Evolutionary conservation across 1,284 basidiomycete genomes (phyloP).

Genomic region (Tilletia setariae): DNA sequence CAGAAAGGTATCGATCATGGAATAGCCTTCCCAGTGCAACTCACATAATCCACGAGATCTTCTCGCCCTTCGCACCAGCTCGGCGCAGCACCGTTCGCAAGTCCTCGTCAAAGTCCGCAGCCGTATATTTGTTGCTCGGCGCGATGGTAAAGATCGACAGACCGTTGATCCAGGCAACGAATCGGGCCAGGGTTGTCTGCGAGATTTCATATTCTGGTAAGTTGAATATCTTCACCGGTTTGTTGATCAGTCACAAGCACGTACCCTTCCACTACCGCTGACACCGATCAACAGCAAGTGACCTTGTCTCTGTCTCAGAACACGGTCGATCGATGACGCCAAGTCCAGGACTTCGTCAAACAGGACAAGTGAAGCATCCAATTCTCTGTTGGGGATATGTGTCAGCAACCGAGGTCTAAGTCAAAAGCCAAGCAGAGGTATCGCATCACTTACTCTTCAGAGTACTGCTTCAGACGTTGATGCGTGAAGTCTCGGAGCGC

Average conservation of each 20-base stretch:
- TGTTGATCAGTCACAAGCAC: constrained; percentile 59
- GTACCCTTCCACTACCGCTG: constrained; percentile 84
- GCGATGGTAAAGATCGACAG: constrained; percentile 98
- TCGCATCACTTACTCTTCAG: constrained; percentile 35
- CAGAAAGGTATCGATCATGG: neutral
- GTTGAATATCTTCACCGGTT: too few relatives aligned
- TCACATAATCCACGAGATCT: constrained; percentile 96
- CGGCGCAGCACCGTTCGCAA: constrained; percentile 87
- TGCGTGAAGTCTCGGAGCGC: constrained; percentile 92
- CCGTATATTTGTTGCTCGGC: constrained; percentile 96
- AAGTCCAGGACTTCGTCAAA: constrained; percentile 99
- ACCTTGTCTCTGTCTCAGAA: constrained; percentile 97
- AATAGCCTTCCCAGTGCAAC: constrained; percentile 48
- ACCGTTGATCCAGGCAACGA: constrained; percentile 99
- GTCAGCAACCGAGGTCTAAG: neutral
- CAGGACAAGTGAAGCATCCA: constrained; percentile 95
- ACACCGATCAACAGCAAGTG: constrained; percentile 95
- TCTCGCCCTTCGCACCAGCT: constrained; percentile 95
- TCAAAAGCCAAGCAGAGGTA: neutral
- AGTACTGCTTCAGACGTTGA: constrained; percentile 74
- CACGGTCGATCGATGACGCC: constrained; percentile 92
- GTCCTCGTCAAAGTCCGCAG: constrained; percentile 97
- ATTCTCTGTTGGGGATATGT: constrained; percentile 59
- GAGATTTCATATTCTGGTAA: constrained; percentile 49
- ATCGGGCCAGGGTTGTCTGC: constrained; percentile 88